Evolutionary conservation across 129 eudicot genomes (phyloP).

Genomic region (Centella asiatica): DNA sequence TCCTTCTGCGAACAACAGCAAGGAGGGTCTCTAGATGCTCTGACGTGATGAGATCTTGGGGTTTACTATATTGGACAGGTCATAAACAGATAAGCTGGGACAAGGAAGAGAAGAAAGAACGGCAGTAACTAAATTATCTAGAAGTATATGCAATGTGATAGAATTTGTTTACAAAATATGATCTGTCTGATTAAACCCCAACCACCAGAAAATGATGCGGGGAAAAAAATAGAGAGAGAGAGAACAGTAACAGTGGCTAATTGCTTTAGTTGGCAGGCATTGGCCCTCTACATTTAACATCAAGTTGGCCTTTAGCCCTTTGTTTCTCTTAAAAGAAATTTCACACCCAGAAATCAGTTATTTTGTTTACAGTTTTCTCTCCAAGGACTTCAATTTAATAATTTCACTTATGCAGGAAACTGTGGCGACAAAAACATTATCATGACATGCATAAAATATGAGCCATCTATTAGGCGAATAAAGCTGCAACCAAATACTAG

Average conservation of each 20-base stretch:
- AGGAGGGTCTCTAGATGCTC: conserved; percentile 86
- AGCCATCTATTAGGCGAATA: neutral
- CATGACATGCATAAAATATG: neutral
- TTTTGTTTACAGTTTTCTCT: neutral
- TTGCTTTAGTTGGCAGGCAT: neutral
- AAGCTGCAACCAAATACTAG: neutral
- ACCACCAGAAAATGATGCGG: too few species aligned
- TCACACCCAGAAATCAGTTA: neutral
- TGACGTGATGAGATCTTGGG: conserved; percentile 58
- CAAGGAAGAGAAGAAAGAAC: neutral
- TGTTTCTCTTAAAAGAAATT: neutral
- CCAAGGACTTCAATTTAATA: neutral
- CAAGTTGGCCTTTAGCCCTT: neutral
- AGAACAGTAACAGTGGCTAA: neutral
- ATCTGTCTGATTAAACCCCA: too few species aligned
- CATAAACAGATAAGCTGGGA: conserved; percentile 91
- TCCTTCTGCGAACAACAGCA: conserved; percentile 89
- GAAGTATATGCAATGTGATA: neutral
- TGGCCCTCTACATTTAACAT: neutral
- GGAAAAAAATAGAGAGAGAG: neutral
- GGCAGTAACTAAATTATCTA: neutral
- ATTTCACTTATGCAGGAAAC: neutral
- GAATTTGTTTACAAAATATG: neutral
- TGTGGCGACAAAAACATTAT: neutral
- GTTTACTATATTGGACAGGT: conserved; percentile 73